Evolutionary conservation across 805 yeast species (phyloP).

Genomic region (Candida tammaniensis): DNA sequence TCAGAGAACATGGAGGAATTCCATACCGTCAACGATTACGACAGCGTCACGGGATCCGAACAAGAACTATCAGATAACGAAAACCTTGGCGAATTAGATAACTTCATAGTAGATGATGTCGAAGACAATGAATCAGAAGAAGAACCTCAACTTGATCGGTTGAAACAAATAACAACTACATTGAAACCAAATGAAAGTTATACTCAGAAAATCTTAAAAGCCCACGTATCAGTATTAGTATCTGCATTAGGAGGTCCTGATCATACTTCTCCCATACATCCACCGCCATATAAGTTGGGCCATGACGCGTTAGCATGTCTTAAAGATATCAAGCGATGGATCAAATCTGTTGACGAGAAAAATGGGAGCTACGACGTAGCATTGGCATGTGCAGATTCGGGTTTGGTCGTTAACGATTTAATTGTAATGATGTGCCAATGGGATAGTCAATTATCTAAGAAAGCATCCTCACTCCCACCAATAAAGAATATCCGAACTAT

Average conservation of each 20-base stretch:
- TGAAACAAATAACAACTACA: slow-evolving; percentile 20
- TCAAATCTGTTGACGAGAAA: slow-evolving; percentile 76
- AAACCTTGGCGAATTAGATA: slow-evolving; percentile 34
- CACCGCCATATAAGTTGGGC: slow-evolving; percentile 72
- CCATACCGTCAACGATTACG: too few species aligned
- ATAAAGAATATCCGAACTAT: slow-evolving; percentile 27
- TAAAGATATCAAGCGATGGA: slow-evolving; percentile 86
- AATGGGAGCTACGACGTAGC: slow-evolving; percentile 77
- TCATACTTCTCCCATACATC: slow-evolving; percentile 44
- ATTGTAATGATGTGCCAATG: slow-evolving; percentile 71
- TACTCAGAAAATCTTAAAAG: slow-evolving; percentile 47
- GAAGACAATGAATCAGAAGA: slow-evolving; percentile 15
- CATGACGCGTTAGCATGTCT: slow-evolving; percentile 85
- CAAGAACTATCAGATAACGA: not conserved
- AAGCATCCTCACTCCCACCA: slow-evolving; percentile 6
- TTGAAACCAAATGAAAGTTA: slow-evolving; percentile 32
- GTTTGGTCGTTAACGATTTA: slow-evolving; percentile 70
- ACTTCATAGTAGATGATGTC: slow-evolving; percentile 27
- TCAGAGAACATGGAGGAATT: too few species aligned
- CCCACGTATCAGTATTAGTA: slow-evolving; percentile 77
- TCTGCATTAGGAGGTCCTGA: slow-evolving; percentile 93
- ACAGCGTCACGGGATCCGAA: too few species aligned
- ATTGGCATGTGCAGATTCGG: slow-evolving; percentile 78
- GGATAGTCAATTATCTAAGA: slow-evolving; percentile 45
- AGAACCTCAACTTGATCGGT: slow-evolving; percentile 17